These are phyloP conservation scores for Plenodomus tracheiphilus DNA, from an alignment of 2,329 filamentous ascomycete genomes.

Conservation along the genomic window DNA sequence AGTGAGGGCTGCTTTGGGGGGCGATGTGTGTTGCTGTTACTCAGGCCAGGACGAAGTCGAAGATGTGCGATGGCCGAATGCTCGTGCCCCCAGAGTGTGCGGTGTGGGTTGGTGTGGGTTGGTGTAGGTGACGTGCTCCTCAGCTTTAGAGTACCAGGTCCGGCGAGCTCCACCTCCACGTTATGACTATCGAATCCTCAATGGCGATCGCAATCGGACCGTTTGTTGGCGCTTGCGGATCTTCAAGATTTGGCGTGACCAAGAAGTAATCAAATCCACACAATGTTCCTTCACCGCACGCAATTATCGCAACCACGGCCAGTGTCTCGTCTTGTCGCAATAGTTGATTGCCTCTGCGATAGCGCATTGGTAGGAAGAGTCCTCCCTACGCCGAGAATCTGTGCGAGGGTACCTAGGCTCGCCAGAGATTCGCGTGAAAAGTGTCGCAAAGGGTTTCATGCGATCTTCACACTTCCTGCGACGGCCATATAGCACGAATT, in stretches of 20 bases:
- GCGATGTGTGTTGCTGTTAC: neutral
- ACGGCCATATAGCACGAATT: neutral
- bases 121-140: neutral
- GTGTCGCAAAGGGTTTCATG: conserved; percentile 1
- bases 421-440: neutral
- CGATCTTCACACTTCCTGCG: neutral
- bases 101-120: neutral
- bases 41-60: no score
- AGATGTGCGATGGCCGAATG: no score
- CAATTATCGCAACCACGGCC: neutral
- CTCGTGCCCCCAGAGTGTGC: no score
- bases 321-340: neutral
- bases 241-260: conserved; percentile 1
- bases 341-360: neutral
- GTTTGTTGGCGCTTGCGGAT: neutral
- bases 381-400: neutral
- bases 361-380: neutral
- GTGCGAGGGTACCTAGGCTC: neutral
- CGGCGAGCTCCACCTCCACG: neutral
- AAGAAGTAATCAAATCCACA: neutral
- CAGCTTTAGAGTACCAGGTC: neutral
- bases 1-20: neutral
- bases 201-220: neutral
- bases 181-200: neutral
- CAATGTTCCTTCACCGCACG: neutral